Evolutionary conservation across 805 yeast species (phyloP), one percentile per base, ranked within the genome.

Genomic region (Monosporozyma aquatica): DNA sequence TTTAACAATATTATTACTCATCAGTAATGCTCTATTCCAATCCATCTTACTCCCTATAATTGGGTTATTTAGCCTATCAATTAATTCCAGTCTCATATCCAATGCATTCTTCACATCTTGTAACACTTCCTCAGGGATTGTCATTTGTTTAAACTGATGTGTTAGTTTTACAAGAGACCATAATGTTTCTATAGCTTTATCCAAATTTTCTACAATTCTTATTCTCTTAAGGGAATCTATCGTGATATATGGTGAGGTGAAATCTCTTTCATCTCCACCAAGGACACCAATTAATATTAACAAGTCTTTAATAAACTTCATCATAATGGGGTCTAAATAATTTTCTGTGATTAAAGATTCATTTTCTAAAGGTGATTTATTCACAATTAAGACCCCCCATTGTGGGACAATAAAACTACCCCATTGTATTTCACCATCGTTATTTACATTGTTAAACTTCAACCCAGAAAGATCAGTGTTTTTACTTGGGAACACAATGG

Each of bases 71-170:
- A 60, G 39, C 13, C 54, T 37, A 17, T 56, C 63, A 11, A 58
- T 46, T 14, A 59, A 47, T 20, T 55, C 43, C n/a, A 59, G 37
- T 47, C 72, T 63, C 21, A 63, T 53, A 17, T 54, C 55, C 15
- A 87, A 56, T 0, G 94, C 70, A 10, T 59, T 55, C 7, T 66
- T 55, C 5, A 83, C 89, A 48, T 80, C 74, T 1, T 62, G 56
- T 30, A 73, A 69, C 0, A 94, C 90, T 8, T 76, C 67, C 39
- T 74, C 72, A 0, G 97, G 97, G 28, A 90, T 81, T 2, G 96
- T 80, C 57, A 92, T 90, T 39, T 81, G 82, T 27, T 80, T 75
- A 52, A 90, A 71, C 4, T 82, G 74, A 37, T 73, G 66, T 3
- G 86, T 75, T 41, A 90, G 66, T 45, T 87, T 79, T 25, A 77